Evolutionary conservation across 2,329 filamentous ascomycete genomes (phyloP).

Genomic region (Colletotrichum paranaense): DNA sequence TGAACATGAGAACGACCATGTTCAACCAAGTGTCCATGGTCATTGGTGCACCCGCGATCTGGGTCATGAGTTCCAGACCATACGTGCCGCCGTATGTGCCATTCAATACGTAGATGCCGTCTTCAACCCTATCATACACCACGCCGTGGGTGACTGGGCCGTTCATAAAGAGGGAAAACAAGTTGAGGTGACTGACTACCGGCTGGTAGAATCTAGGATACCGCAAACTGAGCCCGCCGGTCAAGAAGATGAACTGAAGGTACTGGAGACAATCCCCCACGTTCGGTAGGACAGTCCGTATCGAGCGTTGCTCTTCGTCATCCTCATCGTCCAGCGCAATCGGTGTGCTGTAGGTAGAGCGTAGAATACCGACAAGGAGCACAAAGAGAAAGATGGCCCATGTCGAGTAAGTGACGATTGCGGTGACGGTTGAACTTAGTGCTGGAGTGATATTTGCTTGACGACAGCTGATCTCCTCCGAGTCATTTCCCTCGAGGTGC

Average conservation of each 20-base stretch:
- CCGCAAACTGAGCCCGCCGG: slow-evolving; percentile 74
- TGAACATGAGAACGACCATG: slow-evolving; percentile 72
- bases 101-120: slow-evolving; percentile 74
- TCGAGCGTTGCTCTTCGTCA: background rate
- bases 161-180: slow-evolving; percentile 74
- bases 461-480: slow-evolving; percentile 27
- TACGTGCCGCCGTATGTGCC: slow-evolving; percentile 66
- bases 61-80: slow-evolving; percentile 74
- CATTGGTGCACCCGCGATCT: slow-evolving; percentile 73
- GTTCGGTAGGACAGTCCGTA: slow-evolving; percentile 35
- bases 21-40: slow-evolving; percentile 76
- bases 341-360: slow-evolving; percentile 18
- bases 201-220: slow-evolving; percentile 83
- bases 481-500: slow-evolving; percentile 14
- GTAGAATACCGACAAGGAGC: slow-evolving; percentile 29
- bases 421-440: slow-evolving; percentile 12
- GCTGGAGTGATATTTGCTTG: slow-evolving; percentile 37
- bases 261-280: slow-evolving; percentile 74
- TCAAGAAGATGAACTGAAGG: slow-evolving; percentile 79
- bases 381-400: slow-evolving; percentile 37
- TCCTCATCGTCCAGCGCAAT: slow-evolving; percentile 17
- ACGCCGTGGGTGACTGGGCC: slow-evolving; percentile 41
- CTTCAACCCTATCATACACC: slow-evolving; percentile 47
- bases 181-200: slow-evolving; percentile 72
- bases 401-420: slow-evolving; percentile 32